Conservation (phyloP, 2,329 filamentous ascomycete species). For the Stagonosporopsis vannaccii region DNA sequence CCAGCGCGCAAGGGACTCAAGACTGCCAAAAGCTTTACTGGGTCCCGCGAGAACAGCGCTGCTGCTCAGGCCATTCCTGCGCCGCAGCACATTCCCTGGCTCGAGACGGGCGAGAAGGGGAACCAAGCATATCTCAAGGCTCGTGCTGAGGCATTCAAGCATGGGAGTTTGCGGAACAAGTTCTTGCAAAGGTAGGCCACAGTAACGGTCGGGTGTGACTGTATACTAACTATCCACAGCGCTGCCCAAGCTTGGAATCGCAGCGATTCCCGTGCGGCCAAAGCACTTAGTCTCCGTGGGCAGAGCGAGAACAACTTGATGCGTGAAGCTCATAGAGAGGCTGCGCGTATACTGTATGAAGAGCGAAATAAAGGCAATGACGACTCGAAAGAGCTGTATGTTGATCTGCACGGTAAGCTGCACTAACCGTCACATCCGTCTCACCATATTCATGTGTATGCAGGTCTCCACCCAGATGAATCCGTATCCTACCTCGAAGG, state of each 20-base stretch:
- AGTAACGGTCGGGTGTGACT: neutral
- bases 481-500: constrained; percentile 92
- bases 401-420: constrained; percentile 79
- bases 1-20: constrained; percentile 67
- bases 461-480: constrained; percentile 93
- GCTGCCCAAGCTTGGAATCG: constrained; percentile 98
- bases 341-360: constrained; percentile 89
- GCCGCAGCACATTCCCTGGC: constrained; percentile 93
- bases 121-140: constrained; percentile 96
- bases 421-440: no score
- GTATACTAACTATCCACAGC: constrained; percentile 56
- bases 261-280: constrained; percentile 94
- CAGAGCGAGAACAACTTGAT: constrained; percentile 98
- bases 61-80: constrained; percentile 84
- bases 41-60: constrained; percentile 76
- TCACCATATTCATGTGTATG: constrained; percentile 14
- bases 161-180: constrained; percentile 94
- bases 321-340: constrained; percentile 95
- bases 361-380: constrained; percentile 79
- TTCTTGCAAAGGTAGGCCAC: constrained; percentile 83
- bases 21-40: constrained; percentile 71
- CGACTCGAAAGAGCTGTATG: constrained; percentile 77
- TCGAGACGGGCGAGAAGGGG: constrained; percentile 88
- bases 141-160: constrained; percentile 94
- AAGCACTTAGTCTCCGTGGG: constrained; percentile 89